Evolutionary conservation across 169 alveolate species (phyloP), one percentile per base, ranked within the genome.

Genomic region (Miamiensis avidus): DNA sequence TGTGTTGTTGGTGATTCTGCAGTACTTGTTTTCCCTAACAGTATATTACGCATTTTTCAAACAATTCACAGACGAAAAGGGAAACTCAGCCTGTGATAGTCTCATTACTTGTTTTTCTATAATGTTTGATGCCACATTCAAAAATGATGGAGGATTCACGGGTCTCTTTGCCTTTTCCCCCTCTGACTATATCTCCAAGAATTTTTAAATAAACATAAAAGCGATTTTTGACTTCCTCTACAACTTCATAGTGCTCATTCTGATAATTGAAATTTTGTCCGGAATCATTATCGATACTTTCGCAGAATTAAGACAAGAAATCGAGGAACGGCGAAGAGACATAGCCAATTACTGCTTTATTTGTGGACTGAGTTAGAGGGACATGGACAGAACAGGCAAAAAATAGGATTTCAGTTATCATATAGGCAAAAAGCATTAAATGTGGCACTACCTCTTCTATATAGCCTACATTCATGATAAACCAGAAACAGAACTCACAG

Each of bases 281-380:
- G 96, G 96, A 31, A 88, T 93, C 65, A 91, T 93, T 65, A 93
- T 93, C 31, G 96, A 93, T 83, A 88, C 94, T 28, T 93, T 93
- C 82, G 94, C 95, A 26, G 86, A 85, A 75, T 87, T 93, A 76
- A 89, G 93, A 88, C 83, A 83, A 78, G 81, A 87, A 72, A 86
- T 85, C 78, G 87, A 82, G 64, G 92, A 88, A 73, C 82, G 81
- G 90, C 79, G 83, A 32, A 65, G 82, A 72, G 98, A 95, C 84
- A 92, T 83, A 82, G 76, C 81, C 75, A 86, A 89, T 75, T 79
- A 90, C 76, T 93, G 96, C 89, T 91, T 89, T 84, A 91, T 94
- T 65, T 89, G 96, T 78, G 89, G 92, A 77, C 31, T 92, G 4
- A 92, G 90, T 32, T 88, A 94, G 81, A 92, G 90, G 72, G 86